Base-by-base conservation (phyloP, 2,329 filamentous ascomycete genomes). In the Alternaria brassicae region DNA sequence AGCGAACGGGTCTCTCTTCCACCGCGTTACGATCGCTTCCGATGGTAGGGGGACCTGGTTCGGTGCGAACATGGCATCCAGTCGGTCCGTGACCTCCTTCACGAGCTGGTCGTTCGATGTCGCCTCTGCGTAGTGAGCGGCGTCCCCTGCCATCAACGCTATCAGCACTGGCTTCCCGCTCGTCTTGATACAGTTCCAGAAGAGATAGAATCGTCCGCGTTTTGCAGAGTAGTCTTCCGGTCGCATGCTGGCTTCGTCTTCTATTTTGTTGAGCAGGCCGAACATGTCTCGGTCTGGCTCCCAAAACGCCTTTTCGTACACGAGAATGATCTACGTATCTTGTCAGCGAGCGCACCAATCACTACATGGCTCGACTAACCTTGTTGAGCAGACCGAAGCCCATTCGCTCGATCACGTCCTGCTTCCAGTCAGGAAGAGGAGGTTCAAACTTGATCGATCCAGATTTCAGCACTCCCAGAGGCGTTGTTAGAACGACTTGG, bases 371-470 rank as follows among this genome's bases (percentile, higher is more conserved):
- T 27, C 32, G 10, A 62, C 66, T 40, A 64, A 82, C 90, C 79
- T 99, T 99, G 82, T 99, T 99, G 68, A 99, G 83, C 41, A 97
- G 85, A 0, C 96, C 96, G 73, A 94, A 99, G 1, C 95, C 96
- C 64, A 99, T 86, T 17, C 94, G 89, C 37, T 87, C 81, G 62
- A 99, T 93, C 27, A 91, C 89, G 27, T 87, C 90, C 17, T 82
- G 81, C 78, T 99, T 99, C 90, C 92, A 96, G 0, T 87, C 81
- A 3, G 96, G 94, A n/a, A 99, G 82, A 27, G 91, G 86, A 40
- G 95, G 95, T n/a, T 93, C 87, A 70, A 99, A 99, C n/a, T 86
- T 81, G 45, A 99, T 85, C 17, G 83, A 87, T 7, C 87, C 86
- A n/a, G 91, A 86, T 78, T 99, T 98, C 60, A 99, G 79, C 12